These are phyloP conservation scores for Allantophomopsis cytisporea DNA, from an alignment of 2,329 filamentous ascomycete genomes.

Conservation along the genomic window DNA sequence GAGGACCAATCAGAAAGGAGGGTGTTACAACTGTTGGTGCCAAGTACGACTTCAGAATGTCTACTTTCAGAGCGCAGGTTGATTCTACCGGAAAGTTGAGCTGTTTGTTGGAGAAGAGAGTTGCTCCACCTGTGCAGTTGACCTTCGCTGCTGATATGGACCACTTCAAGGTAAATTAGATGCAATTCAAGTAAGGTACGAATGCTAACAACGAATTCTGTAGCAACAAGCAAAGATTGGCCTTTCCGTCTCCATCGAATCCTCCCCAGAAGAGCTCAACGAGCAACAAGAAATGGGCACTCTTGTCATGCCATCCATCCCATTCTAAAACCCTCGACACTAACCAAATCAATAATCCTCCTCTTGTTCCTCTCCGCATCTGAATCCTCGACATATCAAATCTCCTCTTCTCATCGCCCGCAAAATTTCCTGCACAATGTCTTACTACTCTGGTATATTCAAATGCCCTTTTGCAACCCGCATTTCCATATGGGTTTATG, in stretches of 20 bases:
- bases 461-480: too few relatives aligned
- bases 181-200: neutral
- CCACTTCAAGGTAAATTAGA: conserved; percentile 69
- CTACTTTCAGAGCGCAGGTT: conserved; percentile 88
- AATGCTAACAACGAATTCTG: conserved; percentile 15
- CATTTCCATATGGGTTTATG: too few relatives aligned
- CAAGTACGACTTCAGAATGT: conserved; percentile 97
- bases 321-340: conserved; percentile 7
- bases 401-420: neutral
- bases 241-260: conserved; percentile 84
- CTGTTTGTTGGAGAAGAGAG: conserved; percentile 88
- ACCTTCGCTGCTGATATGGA: conserved; percentile 96
- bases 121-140: conserved; percentile 82
- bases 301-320: conserved; percentile 31
- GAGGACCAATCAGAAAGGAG: conserved; percentile 65
- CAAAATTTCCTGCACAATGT: too few relatives aligned
- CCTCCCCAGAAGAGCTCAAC: conserved; percentile 72
- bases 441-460: too few relatives aligned
- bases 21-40: conserved; percentile 83
- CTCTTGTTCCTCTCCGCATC: conserved; percentile 1
- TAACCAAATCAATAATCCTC: conserved; percentile 15
- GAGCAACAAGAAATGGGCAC: conserved; percentile 60
- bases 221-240: conserved; percentile 94
- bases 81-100: conserved; percentile 91
- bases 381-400: conserved; percentile 9